Conservation (phyloP, 352 stramenopile species). For the Phytopythium mirpurense region DNA sequence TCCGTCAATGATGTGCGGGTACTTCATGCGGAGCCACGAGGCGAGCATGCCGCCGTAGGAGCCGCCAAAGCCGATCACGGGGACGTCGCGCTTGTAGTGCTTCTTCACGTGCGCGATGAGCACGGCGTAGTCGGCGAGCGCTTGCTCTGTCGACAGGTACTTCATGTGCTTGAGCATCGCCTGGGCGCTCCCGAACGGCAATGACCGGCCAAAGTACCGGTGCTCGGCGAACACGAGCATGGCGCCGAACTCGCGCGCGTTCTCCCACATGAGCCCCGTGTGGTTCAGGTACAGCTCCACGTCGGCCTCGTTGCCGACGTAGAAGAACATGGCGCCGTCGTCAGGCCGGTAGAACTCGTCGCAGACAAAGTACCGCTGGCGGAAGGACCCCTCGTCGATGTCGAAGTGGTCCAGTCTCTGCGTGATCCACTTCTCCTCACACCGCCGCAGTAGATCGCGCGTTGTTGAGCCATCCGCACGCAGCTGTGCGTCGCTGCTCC, state of each 20-base stretch:
- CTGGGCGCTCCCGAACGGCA: slow-evolving; percentile 48
- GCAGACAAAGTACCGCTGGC: background rate
- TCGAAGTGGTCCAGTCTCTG: background rate
- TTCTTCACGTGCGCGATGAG: slow-evolving; percentile 53
- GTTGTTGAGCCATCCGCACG: background rate
- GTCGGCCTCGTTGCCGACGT: slow-evolving; percentile 87
- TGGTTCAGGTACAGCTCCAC: slow-evolving; percentile 91
- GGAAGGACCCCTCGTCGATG: background rate
- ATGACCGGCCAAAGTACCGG: slow-evolving; percentile 89
- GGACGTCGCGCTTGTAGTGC: slow-evolving; percentile 22
- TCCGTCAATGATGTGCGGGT: slow-evolving; percentile 86
- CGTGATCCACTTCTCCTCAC: background rate
- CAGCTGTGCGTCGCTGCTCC: background rate
- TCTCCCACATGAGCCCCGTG: too few relatives aligned
- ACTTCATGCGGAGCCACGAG: slow-evolving; percentile 91
- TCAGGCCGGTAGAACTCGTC: background rate
- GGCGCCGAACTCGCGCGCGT: slow-evolving; percentile 71
- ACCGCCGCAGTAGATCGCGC: background rate
- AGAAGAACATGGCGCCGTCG: background rate
- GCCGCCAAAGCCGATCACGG: slow-evolving; percentile 90
- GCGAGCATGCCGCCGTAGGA: slow-evolving; percentile 93
- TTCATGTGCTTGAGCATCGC: slow-evolving; percentile 47
- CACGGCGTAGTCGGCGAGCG: slow-evolving; percentile 86
- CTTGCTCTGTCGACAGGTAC: slow-evolving; percentile 83
- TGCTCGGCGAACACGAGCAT: slow-evolving; percentile 93